Conservation (phyloP, 2,329 filamentous ascomycete species). For the Colletotrichum truncatum region DNA sequence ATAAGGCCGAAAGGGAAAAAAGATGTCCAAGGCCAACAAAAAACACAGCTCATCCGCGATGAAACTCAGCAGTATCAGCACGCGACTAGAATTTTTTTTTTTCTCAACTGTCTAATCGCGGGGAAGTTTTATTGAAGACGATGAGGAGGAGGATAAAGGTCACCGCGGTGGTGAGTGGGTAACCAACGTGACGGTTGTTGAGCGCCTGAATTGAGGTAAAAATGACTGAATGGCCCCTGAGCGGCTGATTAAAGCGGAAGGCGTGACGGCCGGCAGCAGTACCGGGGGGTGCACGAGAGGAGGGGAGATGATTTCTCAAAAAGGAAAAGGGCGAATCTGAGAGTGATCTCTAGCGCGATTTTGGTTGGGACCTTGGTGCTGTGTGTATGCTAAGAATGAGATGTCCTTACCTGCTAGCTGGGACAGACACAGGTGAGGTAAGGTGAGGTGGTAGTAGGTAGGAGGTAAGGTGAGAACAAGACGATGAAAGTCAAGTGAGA, state of each 20-base stretch:
- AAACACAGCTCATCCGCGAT: not conserved
- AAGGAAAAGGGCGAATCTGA: conserved; percentile 23
- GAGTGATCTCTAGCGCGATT: conserved; percentile 20
- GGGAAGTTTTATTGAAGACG: too few species aligned
- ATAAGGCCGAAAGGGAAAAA: not conserved
- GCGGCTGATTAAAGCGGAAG: conserved; percentile 23
- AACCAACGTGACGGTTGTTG: not conserved
- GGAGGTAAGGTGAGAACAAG: not conserved
- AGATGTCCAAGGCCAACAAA: not conserved
- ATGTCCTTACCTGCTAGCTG: conserved; percentile 8
- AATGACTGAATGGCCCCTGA: not conserved
- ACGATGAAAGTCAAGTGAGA: not conserved
- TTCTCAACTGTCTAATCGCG: too few species aligned
- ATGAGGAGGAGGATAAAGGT: not conserved
- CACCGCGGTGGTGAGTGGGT: not conserved
- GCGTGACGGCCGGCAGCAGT: conserved; percentile 16
- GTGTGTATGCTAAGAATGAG: not conserved
- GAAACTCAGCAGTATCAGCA: not conserved
- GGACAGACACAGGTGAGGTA: not conserved
- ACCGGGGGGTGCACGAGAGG: conserved; percentile 3
- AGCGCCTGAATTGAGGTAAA: conserved; percentile 14
- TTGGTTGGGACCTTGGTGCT: not conserved
- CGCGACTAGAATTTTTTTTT: not conserved
- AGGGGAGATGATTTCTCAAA: conserved; percentile 12
- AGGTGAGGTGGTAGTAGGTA: not conserved